Base-by-base conservation (phyloP, 2,329 filamentous ascomycete genomes). In the Ambrosiella beaveri region DNA sequence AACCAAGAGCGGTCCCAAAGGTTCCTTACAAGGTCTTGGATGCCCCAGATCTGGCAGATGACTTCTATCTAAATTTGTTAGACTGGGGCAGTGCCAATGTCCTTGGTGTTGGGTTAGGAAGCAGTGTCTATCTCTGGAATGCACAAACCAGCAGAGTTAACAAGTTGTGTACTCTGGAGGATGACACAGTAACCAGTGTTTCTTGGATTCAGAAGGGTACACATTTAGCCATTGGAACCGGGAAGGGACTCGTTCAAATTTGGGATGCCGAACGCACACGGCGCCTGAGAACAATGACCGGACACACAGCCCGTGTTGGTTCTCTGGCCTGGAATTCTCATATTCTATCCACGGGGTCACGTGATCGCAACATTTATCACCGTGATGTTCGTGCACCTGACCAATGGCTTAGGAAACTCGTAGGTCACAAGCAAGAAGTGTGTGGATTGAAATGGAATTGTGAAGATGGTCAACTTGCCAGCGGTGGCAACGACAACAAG, bases 151-250 rank as follows among this genome's bases (percentile, higher is more conserved):
- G 91, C 62, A 81, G 86, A 63, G 93, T 98, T 1, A 95, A 89
- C 61, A 95, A 94, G 70, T 78, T 98, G 8, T 97, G 93, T 70
- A 91, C 94, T 51, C 74, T 97, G 11, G 84, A 87, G 63, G 90
- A 95, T 65, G 93, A 98, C 67, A 90, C 84, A 0, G 91, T 98
- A 0, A 98, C 93, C 2, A 96, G 90, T 65, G 93, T 98, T 9
- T 94, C 86, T 59, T 98, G 93, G 93, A 98, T 98, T 64, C 93
- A 98, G 71, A 84, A 93, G 72, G 93, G 93, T 41, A 95, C 91
- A 0, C 93, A 98, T 70, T 80, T 98, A 58, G 88, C 93, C 2
- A 94, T 98, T 64, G 93, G 93, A 49, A 98, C 93, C 1, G 86
- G 87, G 51, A 95, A 95, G 71, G 93, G 93, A 5, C 77, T 95